These are phyloP conservation scores for Ascochyta pisi DNA, from an alignment of 2,329 filamentous ascomycete species.

Conservation along the genomic window DNA sequence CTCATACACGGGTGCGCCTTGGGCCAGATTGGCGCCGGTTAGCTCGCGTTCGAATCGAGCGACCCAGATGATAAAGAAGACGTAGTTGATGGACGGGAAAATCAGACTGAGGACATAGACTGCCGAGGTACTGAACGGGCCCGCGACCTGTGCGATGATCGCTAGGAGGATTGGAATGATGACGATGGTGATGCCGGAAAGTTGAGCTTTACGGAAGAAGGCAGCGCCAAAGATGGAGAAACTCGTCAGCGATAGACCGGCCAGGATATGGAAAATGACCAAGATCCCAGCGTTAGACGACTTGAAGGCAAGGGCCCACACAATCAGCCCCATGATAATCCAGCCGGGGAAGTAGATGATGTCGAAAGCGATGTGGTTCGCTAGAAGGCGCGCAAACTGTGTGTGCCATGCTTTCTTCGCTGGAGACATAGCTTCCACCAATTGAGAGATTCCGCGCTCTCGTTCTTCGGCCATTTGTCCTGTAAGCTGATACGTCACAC, in stretches of 20 bases:
- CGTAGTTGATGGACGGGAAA: conserved; percentile 88
- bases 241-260: conserved; percentile 78
- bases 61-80: conserved; percentile 79
- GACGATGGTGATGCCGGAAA: conserved; percentile 81
- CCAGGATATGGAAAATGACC: conserved; percentile 71
- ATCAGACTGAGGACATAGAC: conserved; percentile 75
- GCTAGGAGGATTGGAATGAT: conserved; percentile 77
- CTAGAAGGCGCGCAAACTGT: conserved; percentile 77
- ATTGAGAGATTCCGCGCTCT: conserved; percentile 84
- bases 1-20: conserved; percentile 62
- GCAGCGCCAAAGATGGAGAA: conserved; percentile 81
- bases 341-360: conserved; percentile 82
- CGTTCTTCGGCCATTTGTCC: conserved; percentile 86
- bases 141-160: conserved; percentile 80
- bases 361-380: conserved; percentile 81
- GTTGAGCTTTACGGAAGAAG: conserved; percentile 85
- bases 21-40: conserved; percentile 65
- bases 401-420: conserved; percentile 76
- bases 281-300: conserved; percentile 53
- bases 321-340: conserved; percentile 76
- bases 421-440: conserved; percentile 92
- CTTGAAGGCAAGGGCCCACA: conserved; percentile 64
- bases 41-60: conserved; percentile 76
- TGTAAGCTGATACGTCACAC: conserved; percentile 84
- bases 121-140: conserved; percentile 65